Percentiles rank a stretch among this genome's conserved stretches.
Evolutionary conservation across 2,329 filamentous ascomycete species (phyloP).

Genomic region (Dactylellina parvicollis): DNA sequence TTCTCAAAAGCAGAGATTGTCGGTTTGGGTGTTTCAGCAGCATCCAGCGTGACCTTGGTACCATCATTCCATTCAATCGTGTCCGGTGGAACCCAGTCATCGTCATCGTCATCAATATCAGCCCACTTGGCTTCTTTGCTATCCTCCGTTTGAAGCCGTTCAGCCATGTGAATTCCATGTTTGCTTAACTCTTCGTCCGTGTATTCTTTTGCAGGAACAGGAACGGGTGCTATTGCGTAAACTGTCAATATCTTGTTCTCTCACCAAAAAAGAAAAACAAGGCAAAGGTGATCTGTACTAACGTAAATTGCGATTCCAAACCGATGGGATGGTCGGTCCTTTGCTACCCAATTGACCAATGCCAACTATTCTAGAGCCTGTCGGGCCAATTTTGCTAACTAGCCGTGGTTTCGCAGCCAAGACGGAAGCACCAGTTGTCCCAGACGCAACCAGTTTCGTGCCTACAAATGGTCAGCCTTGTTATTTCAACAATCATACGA

Average conservation of each 20-base stretch:
- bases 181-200: constrained; percentile 88
- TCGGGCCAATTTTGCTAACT: constrained; percentile 55
- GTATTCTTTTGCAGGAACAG: constrained; percentile 77
- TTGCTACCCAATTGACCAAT: constrained; percentile 51
- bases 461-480: constrained; percentile 29
- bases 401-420: constrained; percentile 56
- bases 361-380: constrained; percentile 51
- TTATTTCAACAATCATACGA: background rate
- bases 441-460: constrained; percentile 34
- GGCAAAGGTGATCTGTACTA: constrained; percentile 61
- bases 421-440: constrained; percentile 14
- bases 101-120: constrained; percentile 87
- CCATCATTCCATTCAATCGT: constrained; percentile 89
- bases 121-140: constrained; percentile 83
- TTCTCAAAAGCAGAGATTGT: constrained; percentile 56
- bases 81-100: constrained; percentile 81
- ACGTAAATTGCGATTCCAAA: constrained; percentile 92
- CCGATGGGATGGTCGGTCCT: constrained; percentile 54
- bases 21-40: constrained; percentile 67
- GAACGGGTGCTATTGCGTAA: constrained; percentile 65
- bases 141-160: constrained; percentile 79
- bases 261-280: background rate
- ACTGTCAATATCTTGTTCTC: background rate
- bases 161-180: constrained; percentile 86
- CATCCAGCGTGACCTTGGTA: constrained; percentile 79